A percentile compares a stretch with the other conserved stretches of the same genome.
phyloP scores from a whole-genome alignment of 106 monocot species.

The Ottelia alismoides region DNA sequence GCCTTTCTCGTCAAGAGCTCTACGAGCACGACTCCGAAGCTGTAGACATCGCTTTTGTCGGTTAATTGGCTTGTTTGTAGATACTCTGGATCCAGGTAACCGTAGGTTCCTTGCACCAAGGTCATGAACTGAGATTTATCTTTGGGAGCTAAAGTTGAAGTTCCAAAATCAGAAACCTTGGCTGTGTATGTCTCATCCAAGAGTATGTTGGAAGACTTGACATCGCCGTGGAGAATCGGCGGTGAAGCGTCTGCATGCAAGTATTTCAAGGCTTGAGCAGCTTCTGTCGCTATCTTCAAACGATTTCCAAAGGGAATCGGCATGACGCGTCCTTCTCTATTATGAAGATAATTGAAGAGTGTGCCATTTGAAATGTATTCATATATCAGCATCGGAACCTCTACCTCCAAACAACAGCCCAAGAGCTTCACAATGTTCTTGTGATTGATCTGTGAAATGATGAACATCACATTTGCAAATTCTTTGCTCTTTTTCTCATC shows the following conservation, averaged over 20 bases:
- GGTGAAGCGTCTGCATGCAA: conserved; percentile 1
- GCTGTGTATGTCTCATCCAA: conserved; percentile 3
- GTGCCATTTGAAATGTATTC: conserved; percentile 1
- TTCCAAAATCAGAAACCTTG: conserved; percentile 12
- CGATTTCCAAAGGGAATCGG: background rate
- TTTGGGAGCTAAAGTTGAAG: background rate
- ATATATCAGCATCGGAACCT: conserved; percentile 16
- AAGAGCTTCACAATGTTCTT: conserved; percentile 13
- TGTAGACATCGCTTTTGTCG: conserved; percentile 8
- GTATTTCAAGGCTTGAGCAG: conserved; percentile 1
- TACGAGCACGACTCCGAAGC: conserved; percentile 2
- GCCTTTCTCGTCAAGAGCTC: conserved; percentile 3
- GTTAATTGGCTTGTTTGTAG: conserved; percentile 4
- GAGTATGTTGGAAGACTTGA: conserved; percentile 11
- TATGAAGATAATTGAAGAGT: conserved; percentile 1
- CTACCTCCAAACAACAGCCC: conserved; percentile 17
- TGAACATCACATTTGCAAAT: conserved; percentile 17
- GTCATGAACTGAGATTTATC: conserved; percentile 2
- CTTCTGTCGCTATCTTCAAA: conserved; percentile 1
- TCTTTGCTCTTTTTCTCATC: conserved; percentile 10
- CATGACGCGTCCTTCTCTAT: too few species aligned
- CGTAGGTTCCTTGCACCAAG: conserved; percentile 7
- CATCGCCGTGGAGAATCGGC: background rate
- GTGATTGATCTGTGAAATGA: conserved; percentile 23
- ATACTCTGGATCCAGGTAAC: conserved; percentile 11